phyloP scores from a whole-genome alignment of 2,329 filamentous ascomycete species.

The Sporothrix humicola region DNA sequence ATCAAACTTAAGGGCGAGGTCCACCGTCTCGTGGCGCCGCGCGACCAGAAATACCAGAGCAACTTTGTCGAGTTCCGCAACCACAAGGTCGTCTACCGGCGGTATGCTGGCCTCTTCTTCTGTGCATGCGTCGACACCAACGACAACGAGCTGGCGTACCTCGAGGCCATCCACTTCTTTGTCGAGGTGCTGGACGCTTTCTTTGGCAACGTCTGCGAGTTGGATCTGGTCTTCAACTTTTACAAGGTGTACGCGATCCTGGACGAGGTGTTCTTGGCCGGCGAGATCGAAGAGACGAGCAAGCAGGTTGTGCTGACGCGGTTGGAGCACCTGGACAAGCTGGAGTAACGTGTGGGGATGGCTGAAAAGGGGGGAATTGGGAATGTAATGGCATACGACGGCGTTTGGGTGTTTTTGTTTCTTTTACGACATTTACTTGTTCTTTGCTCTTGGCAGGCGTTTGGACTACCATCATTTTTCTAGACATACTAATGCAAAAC shows the following conservation, averaged over 20 bases:
- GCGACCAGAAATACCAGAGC: slow-evolving; percentile 99
- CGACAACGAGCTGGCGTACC: slow-evolving; percentile 95
- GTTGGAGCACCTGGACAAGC: slow-evolving; percentile 92
- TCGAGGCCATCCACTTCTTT: slow-evolving; percentile 99
- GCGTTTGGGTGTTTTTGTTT: slow-evolving; percentile 12
- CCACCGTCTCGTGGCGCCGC: slow-evolving; percentile 94
- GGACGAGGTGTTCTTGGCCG: slow-evolving; percentile 96
- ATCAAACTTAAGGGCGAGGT: slow-evolving; percentile 99
- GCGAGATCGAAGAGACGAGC: slow-evolving; percentile 98
- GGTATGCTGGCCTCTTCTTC: slow-evolving; percentile 98
- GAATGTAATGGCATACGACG: slow-evolving; percentile 20
- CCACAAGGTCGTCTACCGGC: slow-evolving; percentile 95
- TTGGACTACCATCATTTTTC: background rate
- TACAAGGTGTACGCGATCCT: slow-evolving; percentile 96
- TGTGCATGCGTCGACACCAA: slow-evolving; percentile 99
- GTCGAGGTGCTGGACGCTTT: slow-evolving; percentile 98
- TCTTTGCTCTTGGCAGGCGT: slow-evolving; percentile 21
- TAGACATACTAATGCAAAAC: slow-evolving; percentile 13
- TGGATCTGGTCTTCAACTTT: slow-evolving; percentile 86
- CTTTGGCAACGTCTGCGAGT: slow-evolving; percentile 98
- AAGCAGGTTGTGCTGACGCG: slow-evolving; percentile 96
- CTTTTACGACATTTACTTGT: background rate
- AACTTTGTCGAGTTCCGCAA: slow-evolving; percentile 98
- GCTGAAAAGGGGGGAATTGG: background rate
- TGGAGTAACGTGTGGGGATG: slow-evolving; percentile 65